Evolutionary conservation across 139 green algal genomes (phyloP), one percentile per base, ranked within the genome.

Genomic region (Astrephomene gubernaculifera): DNA sequence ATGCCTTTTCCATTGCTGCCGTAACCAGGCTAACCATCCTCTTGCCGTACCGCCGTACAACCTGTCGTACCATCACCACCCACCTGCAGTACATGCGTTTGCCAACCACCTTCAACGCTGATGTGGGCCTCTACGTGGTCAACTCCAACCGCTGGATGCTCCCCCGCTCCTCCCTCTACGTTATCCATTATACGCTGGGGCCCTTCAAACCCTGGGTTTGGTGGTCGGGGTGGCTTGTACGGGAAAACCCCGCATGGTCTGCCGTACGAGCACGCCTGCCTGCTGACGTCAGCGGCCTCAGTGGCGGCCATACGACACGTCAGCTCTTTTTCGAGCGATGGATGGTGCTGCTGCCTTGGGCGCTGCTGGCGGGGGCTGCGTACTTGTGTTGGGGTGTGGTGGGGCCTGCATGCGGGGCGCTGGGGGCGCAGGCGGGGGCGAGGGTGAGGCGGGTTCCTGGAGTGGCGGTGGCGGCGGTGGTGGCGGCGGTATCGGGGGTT

Each of bases 151-250:
- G 86, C 38, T 97, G 93, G 93, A 92, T 91, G 65, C 36, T 96
- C 36, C 83, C 92, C 0, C 38, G 85, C 38, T 69, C 79, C 9
- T 60, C 90, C 25, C 82, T 97, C 12, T 84, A 86, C 22, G 82
- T 95, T 22, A 84, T 97, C 39, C 94, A 97, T 81, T 97, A 89
- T 80, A 97, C 94, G n/a, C 89, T 97, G 25, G 94, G 85, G 4
- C 80, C 88, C 27, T 92, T 97, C 84, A 97, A 97, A 86, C 94
- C 94, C 25, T 97, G 94, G 94, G 61, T 93, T 19, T 97, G 92
- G 92, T 97, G 91, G 90, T 88, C 79, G 29, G 65, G 45, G 33
- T 97, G 91, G 90, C 69, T 97, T 45, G 82, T 95, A 52, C n/a
- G 70, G 4, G 85, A 93, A 35, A 60, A 86, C 60, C 49, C 45